Evolutionary conservation across 2,329 filamentous ascomycete species (phyloP), one percentile per base, ranked within the genome.

Genomic region (Verticillium klebahnii): DNA sequence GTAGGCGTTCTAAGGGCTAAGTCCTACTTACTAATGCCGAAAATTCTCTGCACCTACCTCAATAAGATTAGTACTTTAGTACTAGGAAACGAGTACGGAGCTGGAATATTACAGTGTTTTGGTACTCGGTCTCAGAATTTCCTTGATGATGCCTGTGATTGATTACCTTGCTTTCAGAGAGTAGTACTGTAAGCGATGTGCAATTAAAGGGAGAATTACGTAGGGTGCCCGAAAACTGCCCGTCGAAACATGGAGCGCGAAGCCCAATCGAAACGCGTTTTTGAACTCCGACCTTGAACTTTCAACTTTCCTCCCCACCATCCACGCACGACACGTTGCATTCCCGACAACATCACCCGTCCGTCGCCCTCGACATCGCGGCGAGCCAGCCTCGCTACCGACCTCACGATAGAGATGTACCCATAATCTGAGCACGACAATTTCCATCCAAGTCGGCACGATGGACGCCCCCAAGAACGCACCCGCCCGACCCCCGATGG

Each of bases 401-500:
- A 56, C 31, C 23, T 50, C 25, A 34, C 39, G 37, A 62, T 50
- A 54, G 63, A 63, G 45, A 64, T 63, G 61, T 59, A 60, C 55
- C 60, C 40, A 39, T 17, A 19, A 50, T 19, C 8, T 12, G 61
- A 19, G 23, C 37, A 34, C 40, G 23, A 32, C 57, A 36, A 9
- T 45, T 56, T 15, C 45, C 61, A 37, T 45, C 61, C 29, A 50
- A 52, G 61, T 37, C 54, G 54, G 61, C 59, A 58, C 40, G 58
- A 66, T 65, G 64, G 64, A 63, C n/a, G 56, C 56, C n/a, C 61
- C 59, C 15, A 23, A 61, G 29, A 58, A 31, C 31, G 59, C 55
- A n/a, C 40, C 59, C 58, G 58, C 58, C 11, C 45, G 45, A 12
- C n/a, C n/a, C 45, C 45, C 45, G 5, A 52, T 52, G n/a, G 45